Evolutionary conservation across 2,329 filamentous ascomycete genomes (phyloP), one percentile per base, ranked within the genome.

Genomic region (Curvularia sp.): DNA sequence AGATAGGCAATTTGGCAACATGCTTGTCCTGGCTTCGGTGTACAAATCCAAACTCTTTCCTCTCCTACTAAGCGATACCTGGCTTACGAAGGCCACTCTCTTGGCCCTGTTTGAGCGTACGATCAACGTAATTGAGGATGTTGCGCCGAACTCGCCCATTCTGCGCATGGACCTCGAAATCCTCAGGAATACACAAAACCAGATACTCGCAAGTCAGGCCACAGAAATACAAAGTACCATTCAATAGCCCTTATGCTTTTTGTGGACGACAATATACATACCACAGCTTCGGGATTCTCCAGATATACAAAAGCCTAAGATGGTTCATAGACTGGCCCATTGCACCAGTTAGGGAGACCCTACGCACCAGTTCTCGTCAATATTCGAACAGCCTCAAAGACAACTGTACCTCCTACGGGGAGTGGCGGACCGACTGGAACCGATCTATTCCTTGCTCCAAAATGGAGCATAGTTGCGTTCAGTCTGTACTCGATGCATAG

Each of bases 1-100:
- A 58, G 46, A 5, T 15, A 96, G 93, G 5, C 95, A 99, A 92
- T 99, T 96, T 82, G 94, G 95, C 58, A 98, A 98, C 74, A 86
- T 97, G 71, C 83, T 98, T 49, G 92, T 96, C n/a, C 85, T 99
- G 2, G 88, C 91, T 26, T 93, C 94, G 1, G 90, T 89, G 3
- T 93, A 88, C 77, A 85, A 84, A 61, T 90, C 94, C 47, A 67
- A 67, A 7, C 65, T 77, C 6, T 65, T 65, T 39, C 0, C 77
- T 81, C 65, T 68, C 31, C 62, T 75, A 6, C 71, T 69, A 5
- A 47, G 43, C 20, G 51, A 70, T 24, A 65, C 63, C 15, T 61
- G 62, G 53, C 66, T 75, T 7, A 75, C 67, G 5, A 69, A 66
- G 46, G 24, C 57, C 10, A 73, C 61, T 8, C 65, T 76, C 30